Base-by-base conservation (phyloP, 371 early-diverging fungal species). In the Umbelopsis sp. region DNA sequence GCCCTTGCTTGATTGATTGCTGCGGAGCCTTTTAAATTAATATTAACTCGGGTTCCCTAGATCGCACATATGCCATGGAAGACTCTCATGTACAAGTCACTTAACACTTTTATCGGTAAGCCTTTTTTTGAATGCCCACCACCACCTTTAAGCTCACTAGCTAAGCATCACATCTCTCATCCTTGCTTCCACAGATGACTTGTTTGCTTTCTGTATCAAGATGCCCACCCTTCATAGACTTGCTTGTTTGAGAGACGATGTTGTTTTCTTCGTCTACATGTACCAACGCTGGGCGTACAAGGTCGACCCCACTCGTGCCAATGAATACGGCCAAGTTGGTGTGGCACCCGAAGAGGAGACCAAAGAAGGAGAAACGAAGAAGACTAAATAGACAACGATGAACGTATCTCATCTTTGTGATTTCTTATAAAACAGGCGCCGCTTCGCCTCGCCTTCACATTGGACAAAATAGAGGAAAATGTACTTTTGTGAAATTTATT, bases 21-120 rank as follows among this genome's bases (percentile, higher is more conserved):
- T 38, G 38, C 38, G 10, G 7, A 0, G 38, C 38, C 0, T 4
- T 41, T 12, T 41, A 12, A 12, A 41, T 41, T 41, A 41, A 41
- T 7, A 41, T 41, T 41, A 7, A 41, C 2, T 7, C 41, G 41
- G 38, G 3, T 44, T 50, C 44, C 37, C 3, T 69, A 82, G 83
- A 91, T 95, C 5, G 94, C 94, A 0, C 96, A 97, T 73, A 96
- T 96, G 96, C 96, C 96, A 6, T 93, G 94, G 93, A 91, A 89
- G 71, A 94, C 95, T 3, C 87, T 96, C 72, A 94, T 94, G 91
- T 97, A 97, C 86, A 96, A 96, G 79, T 92, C 95, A 0, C 79
- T 97, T 44, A 95, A 94, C 80, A 97, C 97, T 0, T 94, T 97
- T 70, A 91, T 97, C 65, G 84, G 83, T 76, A 76, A 69, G 53